A percentile compares a stretch with the other conserved stretches of the same genome.
These are phyloP conservation scores for Peronospora destructor DNA, from an alignment of 352 stramenopile species.

Conservation along the genomic window DNA sequence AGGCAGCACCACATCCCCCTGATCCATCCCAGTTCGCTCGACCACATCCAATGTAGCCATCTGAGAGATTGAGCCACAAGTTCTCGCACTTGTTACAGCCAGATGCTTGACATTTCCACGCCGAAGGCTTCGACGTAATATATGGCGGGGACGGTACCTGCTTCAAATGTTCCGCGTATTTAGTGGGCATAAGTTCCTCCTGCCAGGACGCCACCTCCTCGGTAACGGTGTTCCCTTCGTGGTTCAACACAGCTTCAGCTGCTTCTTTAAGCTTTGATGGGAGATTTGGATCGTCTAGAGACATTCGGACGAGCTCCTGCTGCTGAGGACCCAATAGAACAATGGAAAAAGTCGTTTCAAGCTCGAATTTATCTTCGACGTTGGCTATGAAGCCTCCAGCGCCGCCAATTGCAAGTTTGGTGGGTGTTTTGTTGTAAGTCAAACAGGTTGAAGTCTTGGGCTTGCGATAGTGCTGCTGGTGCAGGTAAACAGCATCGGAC, in stretches of 20 bases:
- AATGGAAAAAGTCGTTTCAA: slow-evolving; percentile 69
- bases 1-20: slow-evolving; percentile 92
- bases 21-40: slow-evolving; percentile 95
- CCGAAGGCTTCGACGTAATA: slow-evolving; percentile 61
- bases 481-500: slow-evolving; percentile 57
- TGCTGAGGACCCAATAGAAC: slow-evolving; percentile 58
- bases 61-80: slow-evolving; percentile 98
- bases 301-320: slow-evolving; percentile 28
- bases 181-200: slow-evolving; percentile 68
- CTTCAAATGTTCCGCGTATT: slow-evolving; percentile 68
- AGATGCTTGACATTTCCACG: slow-evolving; percentile 87
- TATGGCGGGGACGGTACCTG: slow-evolving; percentile 54
- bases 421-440: slow-evolving; percentile 31
- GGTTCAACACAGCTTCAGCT: slow-evolving; percentile 55
- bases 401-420: slow-evolving; percentile 94
- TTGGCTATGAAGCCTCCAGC: slow-evolving; percentile 89
- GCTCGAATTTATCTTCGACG: slow-evolving; percentile 86
- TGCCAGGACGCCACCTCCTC: slow-evolving; percentile 81
- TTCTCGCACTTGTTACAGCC: slow-evolving; percentile 95
- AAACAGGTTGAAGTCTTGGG: slow-evolving; percentile 12
- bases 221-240: slow-evolving; percentile 67
- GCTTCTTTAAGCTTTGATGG: slow-evolving; percentile 48
- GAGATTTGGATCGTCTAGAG: slow-evolving; percentile 33
- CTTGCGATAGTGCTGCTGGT: slow-evolving; percentile 54
- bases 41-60: slow-evolving; percentile 81